These are phyloP conservation scores for Dactylellina haptotyla DNA, from an alignment of 2,329 filamentous ascomycete genomes.

Conservation along the genomic window DNA sequence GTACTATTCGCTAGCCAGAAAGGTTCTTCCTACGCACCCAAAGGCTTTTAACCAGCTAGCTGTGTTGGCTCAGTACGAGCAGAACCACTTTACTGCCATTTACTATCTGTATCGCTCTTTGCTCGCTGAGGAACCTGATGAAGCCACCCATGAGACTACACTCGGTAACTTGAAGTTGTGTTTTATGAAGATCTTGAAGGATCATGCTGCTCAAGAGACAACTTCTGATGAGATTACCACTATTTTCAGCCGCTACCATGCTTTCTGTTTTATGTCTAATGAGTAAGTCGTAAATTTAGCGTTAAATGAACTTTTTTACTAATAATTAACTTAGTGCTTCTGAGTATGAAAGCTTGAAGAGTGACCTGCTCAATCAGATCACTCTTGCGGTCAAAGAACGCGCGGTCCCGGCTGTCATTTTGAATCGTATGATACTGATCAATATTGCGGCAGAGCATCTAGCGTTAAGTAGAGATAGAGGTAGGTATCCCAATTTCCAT, in stretches of 20 bases:
- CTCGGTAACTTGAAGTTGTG: slow-evolving; percentile 60
- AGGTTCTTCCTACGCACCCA: slow-evolving; percentile 80
- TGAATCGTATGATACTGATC: slow-evolving; percentile 83
- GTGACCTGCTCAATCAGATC: slow-evolving; percentile 82
- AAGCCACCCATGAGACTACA: slow-evolving; percentile 67
- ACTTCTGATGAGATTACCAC: slow-evolving; percentile 73
- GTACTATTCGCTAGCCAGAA: slow-evolving; percentile 84
- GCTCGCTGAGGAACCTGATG: slow-evolving; percentile 77
- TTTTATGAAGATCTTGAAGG: slow-evolving; percentile 54
- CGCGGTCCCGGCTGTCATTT: slow-evolving; percentile 68
- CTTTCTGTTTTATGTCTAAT: slow-evolving; percentile 80
- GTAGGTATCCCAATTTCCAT: slow-evolving; percentile 67
- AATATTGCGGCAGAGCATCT: slow-evolving; percentile 86
- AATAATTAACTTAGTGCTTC: slow-evolving; percentile 66
- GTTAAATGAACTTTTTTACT: background rate
- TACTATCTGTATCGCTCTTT: slow-evolving; percentile 90
- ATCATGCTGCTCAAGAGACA: slow-evolving; percentile 62
- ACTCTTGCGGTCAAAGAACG: slow-evolving; percentile 77
- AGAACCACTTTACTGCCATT: slow-evolving; percentile 82
- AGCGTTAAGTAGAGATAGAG: slow-evolving; percentile 70
- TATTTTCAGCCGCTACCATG: slow-evolving; percentile 88
- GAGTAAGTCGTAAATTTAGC: slow-evolving; percentile 60
- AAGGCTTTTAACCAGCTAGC: slow-evolving; percentile 89
- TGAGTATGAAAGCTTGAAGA: slow-evolving; percentile 82
- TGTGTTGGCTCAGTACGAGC: slow-evolving; percentile 80